Evolutionary conservation across 306 rosid species (phyloP), one percentile per base, ranked within the genome.

Genomic region (Trifolium subterraneum): DNA sequence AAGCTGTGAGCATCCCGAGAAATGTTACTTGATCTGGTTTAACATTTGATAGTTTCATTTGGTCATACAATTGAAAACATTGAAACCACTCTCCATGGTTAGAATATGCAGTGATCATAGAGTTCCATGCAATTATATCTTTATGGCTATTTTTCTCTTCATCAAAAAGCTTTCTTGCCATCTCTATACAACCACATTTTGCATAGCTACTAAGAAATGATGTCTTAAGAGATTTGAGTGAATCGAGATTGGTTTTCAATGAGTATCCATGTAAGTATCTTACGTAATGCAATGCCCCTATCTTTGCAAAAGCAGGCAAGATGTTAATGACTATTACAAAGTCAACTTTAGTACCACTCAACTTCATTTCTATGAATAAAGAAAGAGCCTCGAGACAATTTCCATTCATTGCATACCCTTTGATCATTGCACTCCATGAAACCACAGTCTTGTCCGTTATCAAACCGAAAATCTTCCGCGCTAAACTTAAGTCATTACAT

Each of bases 391-490:
- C 87, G 33, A 75, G 67, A 38, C 82, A 81, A 27, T 52, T 82
- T 38, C 80, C 90, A 78, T 82, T 83, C 13, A 71, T 70, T 42
- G 78, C 87, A 82, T 80, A 85, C 25, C 96, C 93, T 79, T 87
- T 89, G 31, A 92, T 85, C 84, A 92, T 86, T 52, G 89, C 86
- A 71, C 91, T 88, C 97, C 97, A 92, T 20, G 96, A 86, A 80
- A 89, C 89, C 71, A 84, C 74, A 50, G 84, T 83, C 87, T 80
- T 92, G 66, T 74, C 68, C 9, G 2, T 41, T 73, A 86, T 73
- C 78, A 65, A 54, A 38, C 72, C 76, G 36, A 88, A 92, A 67
- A 82, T 72, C 77, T 70, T 88, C 35, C 33, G 48, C 0, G 91
- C 93, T 0, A 61, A 83, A 79, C 52, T 51, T 14, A 92, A 62